These are phyloP conservation scores for Aphanomyces stellatus DNA, from an alignment of 352 stramenopile species.

Conservation along the genomic window DNA sequence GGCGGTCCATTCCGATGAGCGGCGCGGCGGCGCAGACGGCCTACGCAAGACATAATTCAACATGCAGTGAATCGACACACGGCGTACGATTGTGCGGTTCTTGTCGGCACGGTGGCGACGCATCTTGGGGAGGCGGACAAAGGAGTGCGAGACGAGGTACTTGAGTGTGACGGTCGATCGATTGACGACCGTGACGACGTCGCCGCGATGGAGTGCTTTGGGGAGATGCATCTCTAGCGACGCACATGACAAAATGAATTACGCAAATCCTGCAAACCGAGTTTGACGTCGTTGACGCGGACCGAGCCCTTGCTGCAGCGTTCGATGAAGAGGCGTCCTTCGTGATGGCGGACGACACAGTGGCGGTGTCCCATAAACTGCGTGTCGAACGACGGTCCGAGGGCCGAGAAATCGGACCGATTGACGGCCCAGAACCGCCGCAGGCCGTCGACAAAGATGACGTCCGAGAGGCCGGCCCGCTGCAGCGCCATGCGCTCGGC, in stretches of 20 bases:
- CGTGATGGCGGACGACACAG: background rate
- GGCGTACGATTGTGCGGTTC: background rate
- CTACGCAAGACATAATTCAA: background rate
- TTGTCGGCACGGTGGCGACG: background rate
- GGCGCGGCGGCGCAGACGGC: background rate
- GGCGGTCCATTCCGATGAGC: conserved; percentile 8
- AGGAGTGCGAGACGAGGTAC: background rate
- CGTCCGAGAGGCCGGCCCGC: background rate
- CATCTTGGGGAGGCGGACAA: background rate
- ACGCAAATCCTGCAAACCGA: background rate
- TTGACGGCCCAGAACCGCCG: background rate
- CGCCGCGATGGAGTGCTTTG: background rate
- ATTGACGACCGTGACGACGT: background rate
- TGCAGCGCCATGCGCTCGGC: background rate
- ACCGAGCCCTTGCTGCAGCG: background rate
- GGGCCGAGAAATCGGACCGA: background rate
- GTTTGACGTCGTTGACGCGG: background rate
- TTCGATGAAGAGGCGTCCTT: background rate
- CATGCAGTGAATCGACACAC: background rate
- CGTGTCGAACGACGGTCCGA: background rate
- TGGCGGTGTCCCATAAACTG: background rate
- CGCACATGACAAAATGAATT: background rate
- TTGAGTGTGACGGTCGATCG: background rate
- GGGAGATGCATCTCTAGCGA: background rate
- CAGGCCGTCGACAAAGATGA: background rate